A percentile compares a stretch with the other conserved stretches of the same genome.
Conservation (phyloP, 495 filamentous ascomycete genomes). For the Copromyces sp. region DNA sequence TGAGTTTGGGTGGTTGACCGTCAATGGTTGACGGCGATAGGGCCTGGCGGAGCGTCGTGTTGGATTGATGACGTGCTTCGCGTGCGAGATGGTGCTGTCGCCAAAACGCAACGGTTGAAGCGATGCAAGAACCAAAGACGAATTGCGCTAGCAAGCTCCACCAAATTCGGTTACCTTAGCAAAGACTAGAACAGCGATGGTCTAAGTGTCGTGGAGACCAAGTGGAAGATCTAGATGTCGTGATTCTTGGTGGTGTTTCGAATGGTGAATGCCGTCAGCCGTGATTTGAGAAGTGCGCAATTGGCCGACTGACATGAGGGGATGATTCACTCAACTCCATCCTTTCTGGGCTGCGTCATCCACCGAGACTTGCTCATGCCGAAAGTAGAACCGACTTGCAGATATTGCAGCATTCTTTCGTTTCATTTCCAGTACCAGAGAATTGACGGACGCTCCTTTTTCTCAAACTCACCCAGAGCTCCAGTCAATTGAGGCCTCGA, state of each 20-base stretch:
- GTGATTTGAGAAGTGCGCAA: background rate
- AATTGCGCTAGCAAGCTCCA: background rate
- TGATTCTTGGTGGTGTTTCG: background rate
- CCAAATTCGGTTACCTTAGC: background rate
- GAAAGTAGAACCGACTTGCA: background rate
- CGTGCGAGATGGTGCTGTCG: background rate
- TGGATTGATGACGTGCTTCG: background rate
- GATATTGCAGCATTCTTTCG: too few relatives aligned
- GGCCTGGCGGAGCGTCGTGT: background rate
- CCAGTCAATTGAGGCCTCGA: background rate
- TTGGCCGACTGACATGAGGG: background rate
- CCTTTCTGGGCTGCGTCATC: background rate
- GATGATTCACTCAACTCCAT: background rate
- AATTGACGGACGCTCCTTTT: background rate
- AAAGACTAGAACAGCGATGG: background rate
- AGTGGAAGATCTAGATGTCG: background rate
- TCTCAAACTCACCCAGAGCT: background rate
- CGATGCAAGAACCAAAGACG: background rate
- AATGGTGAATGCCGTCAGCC: background rate
- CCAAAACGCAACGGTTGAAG: background rate
- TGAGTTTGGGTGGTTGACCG: background rate
- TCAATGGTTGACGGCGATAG: background rate
- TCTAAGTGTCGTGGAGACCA: background rate
- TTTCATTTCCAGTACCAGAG: too few relatives aligned
- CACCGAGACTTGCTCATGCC: background rate